Base-by-base conservation (phyloP, 805 yeast species). In the Yarrowia divulgata region DNA sequence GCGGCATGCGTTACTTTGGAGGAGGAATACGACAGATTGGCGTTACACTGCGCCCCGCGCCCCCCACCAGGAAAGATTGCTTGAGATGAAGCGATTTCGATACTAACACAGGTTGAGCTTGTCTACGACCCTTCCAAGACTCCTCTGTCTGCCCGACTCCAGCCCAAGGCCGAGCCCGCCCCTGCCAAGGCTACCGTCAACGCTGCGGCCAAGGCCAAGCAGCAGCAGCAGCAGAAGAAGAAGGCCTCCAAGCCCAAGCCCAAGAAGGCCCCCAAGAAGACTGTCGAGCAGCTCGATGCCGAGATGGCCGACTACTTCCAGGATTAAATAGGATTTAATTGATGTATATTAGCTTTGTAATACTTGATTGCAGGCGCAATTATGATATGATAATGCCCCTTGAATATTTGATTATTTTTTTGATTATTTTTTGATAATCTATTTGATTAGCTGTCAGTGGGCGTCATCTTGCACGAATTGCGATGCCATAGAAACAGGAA, bases 201-300 rank as follows among this genome's bases (percentile, higher is more conserved):
- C 68, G 71, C 73, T 29, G 67, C 54, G n/a, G 71, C 69, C 43
- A 63, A 70, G 62, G 68, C 72, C 70, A 71, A 54, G 60, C 60
- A 52, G 49, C 66, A 19, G 67, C 60, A 40, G 70, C 71, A 40
- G 72, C 75, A 58, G 48, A 74, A 72, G 68, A 69, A 67, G 58
- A 68, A 71, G 73, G 63, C 71, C 37, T 52, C 67, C 69, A 64
- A 71, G 70, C 69, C 72, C 42, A 48, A 42, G 46, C 62, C 67
- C 64, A 69, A 69, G 63, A 60, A 52, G 57, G 69, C 72, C 72
- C 84, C 83, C 71, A 84, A 85, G 81, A 93, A 93, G 85, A 88
- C 97, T 67, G 84, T 90, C 72, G 98, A 91, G 79, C 94, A 95
- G 81, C 87, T 94, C 77, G 99, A 95, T 81, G 97, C 93, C 78